Conservation (phyloP, 2,329 filamentous ascomycete species). For the Raffaelea arxii region DNA sequence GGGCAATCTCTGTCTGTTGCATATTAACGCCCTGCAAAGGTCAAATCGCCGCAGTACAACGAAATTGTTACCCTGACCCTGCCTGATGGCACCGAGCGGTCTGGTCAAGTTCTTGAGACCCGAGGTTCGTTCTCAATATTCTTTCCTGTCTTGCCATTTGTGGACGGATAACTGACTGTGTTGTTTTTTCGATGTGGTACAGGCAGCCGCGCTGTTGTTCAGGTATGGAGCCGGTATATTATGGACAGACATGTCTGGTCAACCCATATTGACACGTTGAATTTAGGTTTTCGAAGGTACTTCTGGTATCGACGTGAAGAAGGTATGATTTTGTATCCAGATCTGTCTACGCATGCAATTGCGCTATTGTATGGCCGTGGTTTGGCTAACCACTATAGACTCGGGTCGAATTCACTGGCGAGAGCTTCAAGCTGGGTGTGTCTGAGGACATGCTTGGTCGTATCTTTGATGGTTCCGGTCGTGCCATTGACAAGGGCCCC, state of each 20-base stretch:
- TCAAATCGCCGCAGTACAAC: conserved; percentile 96
- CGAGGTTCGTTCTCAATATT: conserved; percentile 54
- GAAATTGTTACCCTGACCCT: conserved; percentile 96
- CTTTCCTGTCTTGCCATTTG: neutral
- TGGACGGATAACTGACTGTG: neutral
- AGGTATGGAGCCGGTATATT: conserved; percentile 44
- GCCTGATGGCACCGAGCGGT: conserved; percentile 86
- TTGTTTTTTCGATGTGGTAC: neutral
- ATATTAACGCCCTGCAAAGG: conserved; percentile 40
- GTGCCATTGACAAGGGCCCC: conserved; percentile 96
- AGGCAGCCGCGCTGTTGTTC: conserved; percentile 92
- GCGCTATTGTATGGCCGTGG: too few relatives aligned
- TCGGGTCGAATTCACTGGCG: conserved; percentile 92
- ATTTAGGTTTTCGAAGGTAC: conserved; percentile 92
- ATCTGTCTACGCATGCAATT: too few relatives aligned
- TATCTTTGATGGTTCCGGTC: conserved; percentile 96
- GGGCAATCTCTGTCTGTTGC: neutral
- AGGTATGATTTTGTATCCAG: too few relatives aligned
- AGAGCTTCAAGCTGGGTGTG: conserved; percentile 96
- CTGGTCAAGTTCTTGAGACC: conserved; percentile 93
- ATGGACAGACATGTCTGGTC: neutral
- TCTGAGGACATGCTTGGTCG: conserved; percentile 99
- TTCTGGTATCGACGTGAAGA: conserved; percentile 96
- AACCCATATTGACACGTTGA: neutral
- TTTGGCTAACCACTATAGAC: too few relatives aligned